Evolutionary conservation across 2,329 filamentous ascomycete species (phyloP), one percentile per base, ranked within the genome.

Genomic region (Parasarocladium wereldwijsianum): DNA sequence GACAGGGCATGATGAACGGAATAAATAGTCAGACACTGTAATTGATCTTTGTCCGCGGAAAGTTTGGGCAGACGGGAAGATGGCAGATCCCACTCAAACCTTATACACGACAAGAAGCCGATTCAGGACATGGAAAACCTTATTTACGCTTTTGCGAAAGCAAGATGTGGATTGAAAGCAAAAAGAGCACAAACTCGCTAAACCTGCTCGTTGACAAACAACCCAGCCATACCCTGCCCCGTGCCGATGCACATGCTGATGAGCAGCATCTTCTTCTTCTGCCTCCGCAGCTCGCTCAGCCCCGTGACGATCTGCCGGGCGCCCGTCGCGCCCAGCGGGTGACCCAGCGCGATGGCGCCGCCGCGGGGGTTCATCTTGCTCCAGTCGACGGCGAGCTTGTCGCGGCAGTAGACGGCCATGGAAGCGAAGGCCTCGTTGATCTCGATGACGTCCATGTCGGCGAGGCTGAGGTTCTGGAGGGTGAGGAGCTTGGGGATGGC

Each of bases 391-490:
- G 87, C 60, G 29, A 90, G 65, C 40, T 62, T 71, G 45, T 84
- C 66, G 32, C 80, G 60, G 58, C 85, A 93, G 69, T 94, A 96
- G 17, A 94, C 86, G 2, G 84, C 86, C 90, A 96, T 96, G 31
- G 81, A 90, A 14, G 86, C 87, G 47, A 98, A 98, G 2, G 90
- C 90, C 67, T 98, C 90, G 62, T 98, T 98, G 49, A 98, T 59
- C 67, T 96, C 90, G 43, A 87, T 66, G 20, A 96, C 68, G 48
- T 98, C 90, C 37, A 90, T 70, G 44, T 96, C 90, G 35, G 77
- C 70, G 32, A 93, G 62, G 15, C 66, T 70, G 36, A 98, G 57
- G 55, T 78, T 74, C 66, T 78, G 75, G 60, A 90, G 77, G 47
- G 58, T 57, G 26, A 98, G 70, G 17, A 98, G 73, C 70, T 98